Evolutionary conservation across 2,329 filamentous ascomycete genomes (phyloP).

Genomic region (Pseudogymnoascus sp.): DNA sequence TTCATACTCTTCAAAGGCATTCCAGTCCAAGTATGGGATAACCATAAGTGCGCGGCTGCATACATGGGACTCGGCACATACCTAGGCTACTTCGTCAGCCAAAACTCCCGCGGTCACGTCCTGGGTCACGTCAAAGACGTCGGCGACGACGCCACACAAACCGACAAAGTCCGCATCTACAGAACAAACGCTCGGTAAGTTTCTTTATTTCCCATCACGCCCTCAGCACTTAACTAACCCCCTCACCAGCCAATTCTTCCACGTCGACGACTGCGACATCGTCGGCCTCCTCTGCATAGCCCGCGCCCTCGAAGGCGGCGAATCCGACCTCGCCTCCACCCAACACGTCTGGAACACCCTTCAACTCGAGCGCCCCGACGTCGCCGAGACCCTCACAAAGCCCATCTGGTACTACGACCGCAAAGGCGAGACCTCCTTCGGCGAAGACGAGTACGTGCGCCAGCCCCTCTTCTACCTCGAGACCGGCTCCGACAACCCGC

Average conservation of each 20-base stretch:
- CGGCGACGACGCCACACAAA: conserved; percentile 72
- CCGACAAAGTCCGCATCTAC: conserved; percentile 84
- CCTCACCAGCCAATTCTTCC: conserved; percentile 63
- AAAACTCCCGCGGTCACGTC: conserved; percentile 79
- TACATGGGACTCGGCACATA: conserved; percentile 86
- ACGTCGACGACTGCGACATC: conserved; percentile 74
- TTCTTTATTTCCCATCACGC: not conserved
- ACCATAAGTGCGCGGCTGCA: conserved; percentile 73
- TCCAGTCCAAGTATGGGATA: conserved; percentile 68
- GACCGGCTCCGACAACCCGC: conserved; percentile 48
- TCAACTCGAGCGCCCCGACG: conserved; percentile 67
- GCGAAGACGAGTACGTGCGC: conserved; percentile 67
- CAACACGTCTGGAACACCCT: conserved; percentile 79
- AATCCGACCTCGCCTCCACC: conserved; percentile 71
- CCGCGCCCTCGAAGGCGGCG: conserved; percentile 70
- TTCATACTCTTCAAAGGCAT: conserved; percentile 87
- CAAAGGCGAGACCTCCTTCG: conserved; percentile 72
- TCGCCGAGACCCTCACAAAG: conserved; percentile 65
- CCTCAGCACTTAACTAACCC: not conserved
- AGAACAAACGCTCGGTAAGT: conserved; percentile 65
- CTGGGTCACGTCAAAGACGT: conserved; percentile 86
- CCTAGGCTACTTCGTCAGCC: conserved; percentile 79
- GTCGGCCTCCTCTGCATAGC: conserved; percentile 79
- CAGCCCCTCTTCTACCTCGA: conserved; percentile 72
- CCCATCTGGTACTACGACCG: conserved; percentile 91